Base-by-base conservation (phyloP, 2,329 filamentous ascomycete species). In the Alternaria gaisen region DNA sequence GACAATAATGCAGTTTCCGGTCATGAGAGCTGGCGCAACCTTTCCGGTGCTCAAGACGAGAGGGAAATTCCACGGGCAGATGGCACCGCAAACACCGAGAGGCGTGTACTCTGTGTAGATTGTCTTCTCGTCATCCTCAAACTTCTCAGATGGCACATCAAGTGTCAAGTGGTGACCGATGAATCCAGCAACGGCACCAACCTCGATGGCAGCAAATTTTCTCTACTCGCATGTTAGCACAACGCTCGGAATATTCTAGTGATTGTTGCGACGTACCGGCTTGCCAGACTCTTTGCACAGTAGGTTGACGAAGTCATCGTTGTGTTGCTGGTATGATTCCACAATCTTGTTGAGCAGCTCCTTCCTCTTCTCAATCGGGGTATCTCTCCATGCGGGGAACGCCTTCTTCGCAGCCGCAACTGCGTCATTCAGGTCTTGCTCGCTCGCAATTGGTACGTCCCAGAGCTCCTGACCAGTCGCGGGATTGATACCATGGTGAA, bases 1-100 rank as follows among this genome's bases (percentile, higher is more conserved):
- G 62, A 87, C 73, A 52, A 88, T 86, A 42, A 88, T 75, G 14
- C 78, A 75, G 63, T 87, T 87, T 10, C 86, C 86, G 0, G 87
- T 86, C 36, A 88, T 63, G 0, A 90, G 70, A 2, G 85, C 85
- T 0, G 86, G 84, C 1, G 81, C 83, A 26, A 90, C 78, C 73
- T 90, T 90, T 54, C 81, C 80, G 9, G 82, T 72, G 6, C 80
- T 81, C 3, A 87, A 74, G 22, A 83, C 70, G n/a, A 89, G 72
- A 5, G 87, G 86, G 61, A 84, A 83, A 74, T 84, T 85, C 79
- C 82, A 85, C 11, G 74, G 74, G 57, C 72, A 71, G 53, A 79
- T 77, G 20, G 73, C 75, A 58, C 24, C 78, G 44, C 83, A 80
- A 26, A 84, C 82, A 63, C 83, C 82, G 22, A 84, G 75, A 24